Conservation (phyloP, 2,329 filamentous ascomycete genomes). For the Simplicillium aogashimaense region DNA sequence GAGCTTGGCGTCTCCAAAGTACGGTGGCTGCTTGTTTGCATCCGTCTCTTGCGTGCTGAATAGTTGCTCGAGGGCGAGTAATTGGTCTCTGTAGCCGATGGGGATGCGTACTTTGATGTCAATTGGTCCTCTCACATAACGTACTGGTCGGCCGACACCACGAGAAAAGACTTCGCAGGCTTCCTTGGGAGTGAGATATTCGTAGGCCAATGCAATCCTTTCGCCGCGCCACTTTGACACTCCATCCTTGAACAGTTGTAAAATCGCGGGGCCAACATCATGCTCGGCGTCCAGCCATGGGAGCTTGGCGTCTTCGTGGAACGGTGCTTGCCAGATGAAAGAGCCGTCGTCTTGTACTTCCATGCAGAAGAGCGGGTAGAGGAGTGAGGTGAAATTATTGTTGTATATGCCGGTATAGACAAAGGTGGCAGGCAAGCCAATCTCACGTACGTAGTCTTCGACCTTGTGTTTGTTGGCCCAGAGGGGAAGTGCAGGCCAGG, state of each 20-base stretch:
- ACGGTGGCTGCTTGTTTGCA: conserved; percentile 47
- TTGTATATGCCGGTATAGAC: conserved; percentile 97
- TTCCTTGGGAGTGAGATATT: conserved; percentile 74
- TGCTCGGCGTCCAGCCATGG: conserved; percentile 97
- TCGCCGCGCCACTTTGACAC: conserved; percentile 70
- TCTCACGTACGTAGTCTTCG: conserved; percentile 79
- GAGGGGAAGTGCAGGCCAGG: conserved; percentile 75
- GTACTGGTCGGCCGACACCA: conserved; percentile 68
- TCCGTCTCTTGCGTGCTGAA: conserved; percentile 42
- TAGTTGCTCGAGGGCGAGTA: conserved; percentile 58
- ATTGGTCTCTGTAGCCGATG: conserved; percentile 77
- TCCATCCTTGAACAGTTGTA: conserved; percentile 94
- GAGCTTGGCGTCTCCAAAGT: conserved; percentile 48
- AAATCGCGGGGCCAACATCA: conserved; percentile 82
- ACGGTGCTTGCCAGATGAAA: conserved; percentile 88
- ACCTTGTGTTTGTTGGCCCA: conserved; percentile 91
- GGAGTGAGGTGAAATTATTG: conserved; percentile 93
- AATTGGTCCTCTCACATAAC: conserved; percentile 70
- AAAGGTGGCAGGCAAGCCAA: conserved; percentile 80
- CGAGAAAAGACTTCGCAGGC: conserved; percentile 72
- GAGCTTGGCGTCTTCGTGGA: conserved; percentile 78
- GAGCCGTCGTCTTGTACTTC: conserved; percentile 75
- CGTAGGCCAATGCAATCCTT: conserved; percentile 81
- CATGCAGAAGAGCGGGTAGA: conserved; percentile 93
- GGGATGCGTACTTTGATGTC: conserved; percentile 81